Base-by-base conservation (phyloP, 441 rosid genomes). In the Euphorbia schlechtendalii region DNA sequence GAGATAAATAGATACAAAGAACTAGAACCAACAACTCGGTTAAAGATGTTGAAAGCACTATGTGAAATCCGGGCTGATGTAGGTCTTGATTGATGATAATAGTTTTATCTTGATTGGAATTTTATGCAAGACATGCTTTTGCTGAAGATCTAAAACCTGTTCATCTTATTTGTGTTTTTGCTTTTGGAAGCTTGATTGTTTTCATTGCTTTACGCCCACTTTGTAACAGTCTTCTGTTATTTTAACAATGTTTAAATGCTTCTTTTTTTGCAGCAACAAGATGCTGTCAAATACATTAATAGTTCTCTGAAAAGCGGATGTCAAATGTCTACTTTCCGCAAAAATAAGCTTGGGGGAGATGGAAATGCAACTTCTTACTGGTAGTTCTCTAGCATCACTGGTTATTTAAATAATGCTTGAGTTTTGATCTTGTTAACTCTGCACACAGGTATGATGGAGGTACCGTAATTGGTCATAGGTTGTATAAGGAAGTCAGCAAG, bases 31-130 rank as follows among this genome's bases (percentile, higher is more conserved):
- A 77, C 69, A 48, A 49, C 56, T 69, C 87, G 96, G 22, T 74
- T 92, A 34, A 74, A 49, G 63, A 71, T 92, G 51, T 71, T 92
- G 3, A 92, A 82, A 76, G 93, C 90, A 56, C 93, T 92, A 25
- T 89, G 96, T 72, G 96, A 92, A 79, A 74, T 89, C 65, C 86
- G 96, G 51, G 84, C 80, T 45, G 81, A 83, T 53, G 98, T 92
- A 84, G 34, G 66, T 56, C 51, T 71, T 64, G 65, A 61, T n/a
- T 28, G 10, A 56, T 69, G 60, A 20, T 54, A 72, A 34, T 54
- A 30, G 40, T 25, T n/a, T 17, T 64, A 40, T 76, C 74, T 45
- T 51, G 46, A 27, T 45, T 68, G 45, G 28, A 17, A 41, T 48
- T 18, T 20, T 58, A 9, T 25, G 17, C 56, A 21, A 7, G 49